Evolutionary conservation across 495 filamentous ascomycete genomes (phyloP), one percentile per base, ranked within the genome.

Genomic region (Mycothermus thermophilus): DNA sequence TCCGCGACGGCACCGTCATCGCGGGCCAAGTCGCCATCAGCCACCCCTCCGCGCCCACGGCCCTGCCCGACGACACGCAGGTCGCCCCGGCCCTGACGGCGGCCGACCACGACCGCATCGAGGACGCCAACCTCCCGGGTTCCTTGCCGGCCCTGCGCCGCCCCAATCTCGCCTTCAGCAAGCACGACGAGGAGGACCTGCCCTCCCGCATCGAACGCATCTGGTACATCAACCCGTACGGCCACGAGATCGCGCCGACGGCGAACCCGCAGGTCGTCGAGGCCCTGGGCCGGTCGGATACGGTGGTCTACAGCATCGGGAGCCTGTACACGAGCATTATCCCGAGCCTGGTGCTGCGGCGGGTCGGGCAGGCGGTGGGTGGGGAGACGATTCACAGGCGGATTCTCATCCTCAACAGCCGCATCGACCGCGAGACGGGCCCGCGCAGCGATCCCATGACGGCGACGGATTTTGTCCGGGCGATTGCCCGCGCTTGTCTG

Each of bases 221-320:
- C 42, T 95, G 83, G 84, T 96, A 95, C 60, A 95, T 96, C 58
- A 95, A 93, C 55, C 85, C 85, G 1, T 96, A 94, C 59, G 88
- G 88, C 17, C 71, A 73, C 46, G 86, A 94, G 57, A 94, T 96
- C 51, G 69, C 76, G 16, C 81, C 82, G 0, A 58, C 72, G 0
- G 78, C 83, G 1, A 95, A 93, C 48, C 78, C 83, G 0, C 75
- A 81, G 16, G 84, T 88, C 0, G 43, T 93, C 2, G 64, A 69
- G 7, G 73, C 79, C 17, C 50, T 95, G 0, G 51, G 62, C 10
- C 52, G 55, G 20, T 70, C 81, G 0, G 64, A 72, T 21, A 73
- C 74, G 8, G 67, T 95, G 12, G 71, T 95, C 37, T 95, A 93
- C 59, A 84, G 80, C 48, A 93, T 96, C 40, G 88, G 90, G 27